Evolutionary conservation across 2,329 filamentous ascomycete genomes (phyloP), one percentile per base, ranked within the genome.

Genomic region (Paraphoma sp.): DNA sequence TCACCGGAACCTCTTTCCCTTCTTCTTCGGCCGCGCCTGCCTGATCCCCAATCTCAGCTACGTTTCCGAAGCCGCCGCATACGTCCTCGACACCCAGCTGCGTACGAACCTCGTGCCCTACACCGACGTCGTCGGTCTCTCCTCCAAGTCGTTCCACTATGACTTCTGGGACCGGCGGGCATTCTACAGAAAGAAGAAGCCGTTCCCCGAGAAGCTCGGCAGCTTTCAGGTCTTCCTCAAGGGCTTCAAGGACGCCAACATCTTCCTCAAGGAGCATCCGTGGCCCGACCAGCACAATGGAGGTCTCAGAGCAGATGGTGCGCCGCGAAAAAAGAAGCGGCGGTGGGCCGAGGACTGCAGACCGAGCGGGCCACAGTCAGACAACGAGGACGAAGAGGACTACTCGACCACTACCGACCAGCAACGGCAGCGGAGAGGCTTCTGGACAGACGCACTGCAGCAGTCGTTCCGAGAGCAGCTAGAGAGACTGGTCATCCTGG

Each of bases 161-260:
- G 95, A 97, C 56, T 98, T 95, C 76, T 99, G 93, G 93, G 93
- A 97, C 71, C 87, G 94, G 17, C 86, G 93, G 70, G 92, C 89
- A 68, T 95, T 90, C 72, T 93, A 95, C 73, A 87, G 92, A 71
- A 95, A 93, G 74, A 91, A 90, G 78, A 97, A 92, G 77, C 83
- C 90, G 1, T 83, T 98, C 2, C 95, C 95, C 0, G 85, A 92
- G 42, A 99, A 99, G 76, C 88, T 91, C 9, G 95, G 95, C 33
- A 98, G 94, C 76, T 98, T 99, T 72, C 95, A 99, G 73, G 92
- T 98, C 31, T 99, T 99, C 74, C 82, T 99, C 48, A 96, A 96
- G 73, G 95, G 95, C 7, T 99, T 91, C 81, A 96, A 97, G 74
- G 95, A 99, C 74, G 95, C 95, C 53, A 99, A 96, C 67, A 85